Conservation (phyloP, 78 protist species). For the Anaeramoeba flamelloides region DNA sequence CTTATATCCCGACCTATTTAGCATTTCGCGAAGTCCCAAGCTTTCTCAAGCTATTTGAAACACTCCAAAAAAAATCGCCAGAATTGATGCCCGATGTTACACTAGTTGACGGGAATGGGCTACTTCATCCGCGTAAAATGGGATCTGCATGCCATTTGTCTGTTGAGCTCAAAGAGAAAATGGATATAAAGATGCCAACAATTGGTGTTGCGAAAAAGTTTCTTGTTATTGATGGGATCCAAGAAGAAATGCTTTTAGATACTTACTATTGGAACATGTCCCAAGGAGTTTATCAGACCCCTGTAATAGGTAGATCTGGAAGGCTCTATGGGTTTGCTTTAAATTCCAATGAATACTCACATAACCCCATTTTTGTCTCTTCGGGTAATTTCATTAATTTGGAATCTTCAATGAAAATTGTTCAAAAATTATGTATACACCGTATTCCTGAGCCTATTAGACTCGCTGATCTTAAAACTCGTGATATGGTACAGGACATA, state of each 20-base stretch:
- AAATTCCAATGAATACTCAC: conserved; percentile 2
- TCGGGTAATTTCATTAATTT: conserved; percentile 44
- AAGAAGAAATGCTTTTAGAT: conserved; percentile 17
- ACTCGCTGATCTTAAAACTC: conserved; percentile 42
- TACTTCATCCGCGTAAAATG: conserved; percentile 40
- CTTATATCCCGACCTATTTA: conserved; percentile 50
- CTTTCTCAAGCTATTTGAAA: conserved; percentile 19
- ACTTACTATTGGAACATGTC: neutral
- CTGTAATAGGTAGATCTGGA: neutral
- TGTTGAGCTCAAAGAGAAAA: conserved; percentile 16
- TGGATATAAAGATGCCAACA: conserved; percentile 48
- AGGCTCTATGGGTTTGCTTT: conserved; percentile 2
- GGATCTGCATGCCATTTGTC: conserved; percentile 54
- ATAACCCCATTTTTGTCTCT: conserved; percentile 41
- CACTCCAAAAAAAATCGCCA: conserved; percentile 20
- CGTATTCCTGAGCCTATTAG: conserved; percentile 51
- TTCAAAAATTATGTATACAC: neutral
- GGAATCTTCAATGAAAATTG: conserved; percentile 23
- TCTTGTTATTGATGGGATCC: conserved; percentile 32
- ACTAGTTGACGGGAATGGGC: conserved; percentile 55
- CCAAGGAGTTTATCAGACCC: neutral
- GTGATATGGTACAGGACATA: no score
- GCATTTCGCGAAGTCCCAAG: conserved; percentile 61
- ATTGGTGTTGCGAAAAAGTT: conserved; percentile 55
- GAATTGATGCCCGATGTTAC: conserved; percentile 36